These are phyloP conservation scores for Plenodomus tracheiphilus DNA, from an alignment of 2,329 filamentous ascomycete species.

Conservation along the genomic window DNA sequence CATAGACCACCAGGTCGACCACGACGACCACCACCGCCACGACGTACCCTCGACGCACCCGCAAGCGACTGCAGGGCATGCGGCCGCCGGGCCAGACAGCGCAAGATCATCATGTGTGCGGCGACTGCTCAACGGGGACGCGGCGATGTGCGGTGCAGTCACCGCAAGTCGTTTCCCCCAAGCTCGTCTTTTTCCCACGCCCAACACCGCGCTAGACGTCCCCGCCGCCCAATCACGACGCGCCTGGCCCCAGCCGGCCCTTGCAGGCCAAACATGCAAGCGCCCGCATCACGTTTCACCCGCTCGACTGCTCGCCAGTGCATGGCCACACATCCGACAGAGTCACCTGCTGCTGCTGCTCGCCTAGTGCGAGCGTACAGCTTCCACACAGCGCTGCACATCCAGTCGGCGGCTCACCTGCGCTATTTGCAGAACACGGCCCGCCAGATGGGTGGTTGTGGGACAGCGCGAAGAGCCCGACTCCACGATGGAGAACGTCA, in stretches of 20 bases:
- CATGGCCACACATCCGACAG: conserved; percentile 36
- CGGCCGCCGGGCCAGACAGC: conserved; percentile 36
- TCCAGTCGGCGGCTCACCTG: conserved; percentile 39
- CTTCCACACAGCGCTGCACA: conserved; percentile 25
- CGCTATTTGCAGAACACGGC: conserved; percentile 36
- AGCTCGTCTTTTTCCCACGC: conserved; percentile 27
- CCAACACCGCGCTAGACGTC: conserved; percentile 19
- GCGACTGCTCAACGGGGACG: conserved; percentile 5
- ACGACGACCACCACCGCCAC: conserved; percentile 6
- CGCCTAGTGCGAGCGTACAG: conserved; percentile 16
- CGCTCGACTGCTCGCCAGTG: conserved; percentile 19
- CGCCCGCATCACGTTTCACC: conserved; percentile 37
- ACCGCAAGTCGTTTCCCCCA: conserved; percentile 16
- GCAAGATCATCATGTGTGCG: conserved; percentile 39
- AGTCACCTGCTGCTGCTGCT: conserved; percentile 34
- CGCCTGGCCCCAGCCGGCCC: conserved; percentile 10
- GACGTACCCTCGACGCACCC: conserved; percentile 27
- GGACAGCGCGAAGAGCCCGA: conserved; percentile 9
- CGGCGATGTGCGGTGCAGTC: conserved; percentile 13
- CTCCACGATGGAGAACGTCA: conserved; percentile 12
- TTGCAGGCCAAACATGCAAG: conserved; percentile 31
- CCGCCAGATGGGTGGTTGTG: conserved; percentile 15
- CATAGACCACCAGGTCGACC: conserved; percentile 3
- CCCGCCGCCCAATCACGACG: conserved; percentile 36
- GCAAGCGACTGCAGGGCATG: conserved; percentile 24